Evolutionary conservation across 345 rosid species (phyloP).

Genomic region (Hypericum perforatum): DNA sequence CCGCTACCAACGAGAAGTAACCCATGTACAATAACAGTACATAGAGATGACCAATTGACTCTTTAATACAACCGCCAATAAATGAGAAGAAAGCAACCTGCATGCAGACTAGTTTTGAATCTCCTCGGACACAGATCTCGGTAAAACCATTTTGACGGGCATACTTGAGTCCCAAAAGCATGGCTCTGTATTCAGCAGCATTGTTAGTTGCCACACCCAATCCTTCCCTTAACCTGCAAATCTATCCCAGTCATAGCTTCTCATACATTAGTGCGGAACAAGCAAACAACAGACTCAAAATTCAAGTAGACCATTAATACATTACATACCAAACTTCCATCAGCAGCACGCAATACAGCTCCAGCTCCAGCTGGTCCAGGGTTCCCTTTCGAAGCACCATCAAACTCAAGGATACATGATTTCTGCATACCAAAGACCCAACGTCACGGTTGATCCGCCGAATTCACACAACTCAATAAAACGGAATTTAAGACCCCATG

Average conservation of each 20-base stretch:
- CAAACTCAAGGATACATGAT: conserved; percentile 63
- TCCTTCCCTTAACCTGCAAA: conserved; percentile 35
- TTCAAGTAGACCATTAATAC: background rate
- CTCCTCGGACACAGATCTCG: conserved; percentile 52
- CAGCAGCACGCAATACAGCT: conserved; percentile 51
- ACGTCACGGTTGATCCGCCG: background rate
- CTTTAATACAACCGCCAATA: background rate
- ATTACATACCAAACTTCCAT: conserved; percentile 54
- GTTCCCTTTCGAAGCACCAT: conserved; percentile 93
- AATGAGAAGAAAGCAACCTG: conserved; percentile 44
- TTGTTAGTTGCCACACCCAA: conserved; percentile 64
- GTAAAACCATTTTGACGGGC: conserved; percentile 68
- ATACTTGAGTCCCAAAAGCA: conserved; percentile 69
- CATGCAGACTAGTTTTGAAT: conserved; percentile 81
- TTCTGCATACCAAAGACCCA: conserved; percentile 27
- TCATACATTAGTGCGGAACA: background rate
- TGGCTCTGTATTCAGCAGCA: conserved; percentile 79
- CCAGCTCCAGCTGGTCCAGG: conserved; percentile 98
- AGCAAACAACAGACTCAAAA: background rate
- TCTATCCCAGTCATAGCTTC: background rate
- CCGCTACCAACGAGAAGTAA: no score
- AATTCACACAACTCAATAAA: background rate
- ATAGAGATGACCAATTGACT: no score
- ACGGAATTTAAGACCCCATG: no score
- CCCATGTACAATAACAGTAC: no score